These are phyloP conservation scores for Trichosporon asahii DNA, from an alignment of 1,284 basidiomycete species.

Conservation along the genomic window DNA sequence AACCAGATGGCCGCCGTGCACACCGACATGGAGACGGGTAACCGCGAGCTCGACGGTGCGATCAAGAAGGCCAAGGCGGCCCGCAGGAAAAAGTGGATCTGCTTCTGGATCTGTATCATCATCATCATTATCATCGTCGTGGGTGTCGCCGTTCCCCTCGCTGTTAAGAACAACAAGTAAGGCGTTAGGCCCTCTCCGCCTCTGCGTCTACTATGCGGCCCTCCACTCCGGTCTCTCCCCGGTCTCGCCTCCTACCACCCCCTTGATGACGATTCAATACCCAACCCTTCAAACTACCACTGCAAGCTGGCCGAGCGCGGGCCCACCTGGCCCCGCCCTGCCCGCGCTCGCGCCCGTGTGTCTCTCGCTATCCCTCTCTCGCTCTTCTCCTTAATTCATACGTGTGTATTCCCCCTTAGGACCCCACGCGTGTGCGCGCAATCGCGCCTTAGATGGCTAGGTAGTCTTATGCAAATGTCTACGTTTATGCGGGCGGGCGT, in stretches of 20 bases:
- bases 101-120: conserved; percentile 58
- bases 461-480: conserved; percentile 8
- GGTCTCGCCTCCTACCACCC: too few species aligned
- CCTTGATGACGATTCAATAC: neutral
- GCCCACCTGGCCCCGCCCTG: neutral
- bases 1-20: conserved; percentile 62
- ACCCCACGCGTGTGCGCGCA: neutral
- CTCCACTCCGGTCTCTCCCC: too few species aligned
- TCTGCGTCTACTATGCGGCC: neutral
- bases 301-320: neutral
- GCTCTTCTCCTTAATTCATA: conserved; percentile 3
- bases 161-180: neutral
- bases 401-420: neutral
- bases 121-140: conserved; percentile 19
- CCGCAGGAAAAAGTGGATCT: conserved; percentile 76
- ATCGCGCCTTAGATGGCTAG: conserved; percentile 3
- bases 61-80: conserved; percentile 71
- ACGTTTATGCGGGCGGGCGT: neutral
- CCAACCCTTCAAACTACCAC: neutral
- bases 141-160: neutral
- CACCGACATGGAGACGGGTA: conserved; percentile 64
- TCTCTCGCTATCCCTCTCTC: neutral
- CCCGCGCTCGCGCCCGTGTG: neutral
- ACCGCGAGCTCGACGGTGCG: conserved; percentile 67
- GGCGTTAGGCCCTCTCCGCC: too few species aligned